Evolutionary conservation across 2,329 filamentous ascomycete species (phyloP).

Genomic region (Claviceps paspali): DNA sequence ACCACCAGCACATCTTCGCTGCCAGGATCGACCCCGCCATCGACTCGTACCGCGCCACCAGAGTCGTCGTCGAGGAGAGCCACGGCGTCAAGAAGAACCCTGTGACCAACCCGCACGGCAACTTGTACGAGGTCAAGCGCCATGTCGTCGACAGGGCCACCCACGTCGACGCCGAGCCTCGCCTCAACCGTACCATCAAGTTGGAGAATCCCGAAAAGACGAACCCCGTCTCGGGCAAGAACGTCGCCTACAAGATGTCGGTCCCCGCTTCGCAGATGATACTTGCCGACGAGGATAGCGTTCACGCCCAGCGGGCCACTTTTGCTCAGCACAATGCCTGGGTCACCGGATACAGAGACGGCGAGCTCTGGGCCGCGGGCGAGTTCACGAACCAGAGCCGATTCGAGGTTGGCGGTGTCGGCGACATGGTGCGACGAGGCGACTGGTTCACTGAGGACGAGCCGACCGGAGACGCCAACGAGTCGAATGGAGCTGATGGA

Average conservation of each 20-base stretch:
- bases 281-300: slow-evolving; percentile 25
- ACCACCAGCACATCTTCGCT: slow-evolving; percentile 57
- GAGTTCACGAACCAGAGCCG: slow-evolving; percentile 36
- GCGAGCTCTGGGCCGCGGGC: slow-evolving; percentile 34
- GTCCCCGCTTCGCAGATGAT: slow-evolving; percentile 30
- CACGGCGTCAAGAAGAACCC: slow-evolving; percentile 25
- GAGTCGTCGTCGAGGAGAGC: slow-evolving; percentile 27
- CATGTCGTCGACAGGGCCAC: slow-evolving; percentile 28
- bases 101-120: slow-evolving; percentile 44
- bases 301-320: slow-evolving; percentile 25
- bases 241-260: slow-evolving; percentile 33
- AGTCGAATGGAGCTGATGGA: background rate
- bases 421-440: slow-evolving; percentile 29
- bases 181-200: slow-evolving; percentile 33
- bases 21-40: slow-evolving; percentile 50
- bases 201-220: slow-evolving; percentile 29
- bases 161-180: slow-evolving; percentile 37
- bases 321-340: slow-evolving; percentile 32
- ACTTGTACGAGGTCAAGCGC: slow-evolving; percentile 41
- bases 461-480: slow-evolving; percentile 6
- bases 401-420: slow-evolving; percentile 26
- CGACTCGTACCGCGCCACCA: slow-evolving; percentile 35
- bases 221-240: slow-evolving; percentile 33
- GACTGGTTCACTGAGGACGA: slow-evolving; percentile 28
- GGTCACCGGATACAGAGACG: slow-evolving; percentile 34